Base-by-base conservation (phyloP, 1,284 basidiomycete species). In the Cutaneotrichosporon cutaneum region DNA sequence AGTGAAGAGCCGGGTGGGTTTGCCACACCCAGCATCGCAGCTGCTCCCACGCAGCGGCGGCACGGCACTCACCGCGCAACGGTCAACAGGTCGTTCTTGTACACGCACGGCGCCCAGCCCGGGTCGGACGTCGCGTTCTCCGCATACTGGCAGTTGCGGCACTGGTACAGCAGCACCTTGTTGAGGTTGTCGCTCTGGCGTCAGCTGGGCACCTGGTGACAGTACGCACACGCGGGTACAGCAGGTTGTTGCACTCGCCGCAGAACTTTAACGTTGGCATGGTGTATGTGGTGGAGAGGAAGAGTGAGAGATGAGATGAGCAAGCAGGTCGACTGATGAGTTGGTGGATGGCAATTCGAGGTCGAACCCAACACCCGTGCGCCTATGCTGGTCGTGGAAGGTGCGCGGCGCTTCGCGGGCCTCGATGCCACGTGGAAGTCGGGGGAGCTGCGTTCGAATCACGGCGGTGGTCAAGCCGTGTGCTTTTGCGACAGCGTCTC, bases 11-110 rank as follows among this genome's bases (percentile, higher is more conserved):
- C 6, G 24, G 22, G 39, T 45, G 11, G 32, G 32, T 33, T 33
- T 33, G 32, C 32, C 32, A 33, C 32, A 33, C 32, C 32, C 32
- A 33, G n/a, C n/a, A n/a, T n/a, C n/a, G n/a, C n/a, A n/a, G n/a
- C n/a, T n/a, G n/a, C n/a, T n/a, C n/a, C n/a, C n/a, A n/a, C n/a
- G n/a, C n/a, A n/a, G n/a, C n/a, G n/a, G n/a, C n/a, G n/a, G 30
- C 30, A 4, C 24, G 39, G 13, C 16, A 84, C 89, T 73, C 77
- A 95, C 94, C 92, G 94, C 70, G 89, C 93, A 27, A 95, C 89
- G 0, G 91, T 95, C 74, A 97, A 82, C 81, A 98, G 80, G 81
- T 98, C 95, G 67, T 99, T 96, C 72, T 88, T 83, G 78, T 95
- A 99, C 11, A 98, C 94, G 55, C 78, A 75, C 69, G 90, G 89